Percentiles rank a stretch among this genome's conserved stretches.
Evolutionary conservation across 441 rosid genomes (phyloP).

Genomic region (Arabidopsis lyrata): DNA sequence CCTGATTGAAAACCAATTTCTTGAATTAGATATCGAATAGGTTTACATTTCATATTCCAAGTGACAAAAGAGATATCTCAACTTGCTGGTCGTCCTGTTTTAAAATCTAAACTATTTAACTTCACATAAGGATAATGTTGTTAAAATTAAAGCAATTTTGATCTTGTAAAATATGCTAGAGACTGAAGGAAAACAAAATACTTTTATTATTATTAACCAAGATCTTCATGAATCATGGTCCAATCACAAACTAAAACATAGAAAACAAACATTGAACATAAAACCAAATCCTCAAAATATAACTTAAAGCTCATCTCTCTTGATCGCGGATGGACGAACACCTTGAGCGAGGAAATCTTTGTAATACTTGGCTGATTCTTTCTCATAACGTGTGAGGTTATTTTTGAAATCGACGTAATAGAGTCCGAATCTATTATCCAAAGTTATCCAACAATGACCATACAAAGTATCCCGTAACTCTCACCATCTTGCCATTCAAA

Average conservation of each 20-base stretch:
- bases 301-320: not conserved
- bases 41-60: too few species aligned
- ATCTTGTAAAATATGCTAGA: too few species aligned
- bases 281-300: not conserved
- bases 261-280: not conserved
- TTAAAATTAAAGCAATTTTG: too few species aligned
- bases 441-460: slow-evolving; percentile 25
- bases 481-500: too few species aligned
- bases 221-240: not conserved
- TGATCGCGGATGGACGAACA: not conserved
- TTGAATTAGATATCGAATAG: too few species aligned
- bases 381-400: slow-evolving; percentile 4
- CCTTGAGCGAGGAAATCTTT: not conserved
- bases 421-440: slow-evolving; percentile 1
- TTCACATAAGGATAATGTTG: too few species aligned
- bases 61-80: too few species aligned
- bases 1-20: too few species aligned
- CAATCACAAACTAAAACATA: not conserved
- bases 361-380: not conserved
- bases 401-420: slow-evolving; percentile 2
- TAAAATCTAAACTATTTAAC: too few species aligned
- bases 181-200: too few species aligned
- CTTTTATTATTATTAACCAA: too few species aligned
- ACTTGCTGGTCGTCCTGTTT: too few species aligned
- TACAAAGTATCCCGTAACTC: not conserved